Base-by-base conservation (phyloP, 352 stramenopile species). In the Peronospora destructor region DNA sequence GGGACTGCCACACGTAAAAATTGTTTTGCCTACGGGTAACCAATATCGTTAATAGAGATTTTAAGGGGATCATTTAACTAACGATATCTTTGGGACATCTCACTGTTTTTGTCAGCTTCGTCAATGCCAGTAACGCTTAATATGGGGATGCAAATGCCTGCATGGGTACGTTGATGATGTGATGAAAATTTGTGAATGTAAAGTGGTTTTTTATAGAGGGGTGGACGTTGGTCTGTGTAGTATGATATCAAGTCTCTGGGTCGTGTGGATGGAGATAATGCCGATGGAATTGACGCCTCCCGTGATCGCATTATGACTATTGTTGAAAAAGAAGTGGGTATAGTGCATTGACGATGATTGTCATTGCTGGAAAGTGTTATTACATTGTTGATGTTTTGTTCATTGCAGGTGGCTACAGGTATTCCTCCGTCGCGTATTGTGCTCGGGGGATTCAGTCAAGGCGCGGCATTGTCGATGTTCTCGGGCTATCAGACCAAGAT, bases 51-150 rank as follows among this genome's bases (percentile, higher is more conserved):
- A 7, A 16, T n/a, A 1, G 12, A 12, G 3, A 19, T 45, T 32
- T 39, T 25, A 39, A 9, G 0, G 21, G 36, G 2, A 9, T 36
- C 19, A 11, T 43, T 30, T 13, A 28, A 13, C 39, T 49, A 44
- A 56, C 26, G 13, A 19, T 39, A 39, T 12, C 34, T 36, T 16
- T 36, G 19, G 29, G 29, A 32, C 39, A 48, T 37, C 14, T 34
- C 2, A 45, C 29, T n/a, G 43, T 2, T 45, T 32, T 30, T 32
- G 4, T 12, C 49, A 83, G 91, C 94, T 17, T 56, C 73, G 19
- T 85, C 73, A 16, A 84, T 88, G 72, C 91, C 92, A 2, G 94
- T 98, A 34, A 95, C 92, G 12, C 78, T 98, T 57, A 98, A 98
- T 58, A 93, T 91, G 70, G 92, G 94, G 36, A 95, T 96, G 76